Conservation (phyloP, 2,329 filamentous ascomycete species). For the Metarhizium guizhouense region DNA sequence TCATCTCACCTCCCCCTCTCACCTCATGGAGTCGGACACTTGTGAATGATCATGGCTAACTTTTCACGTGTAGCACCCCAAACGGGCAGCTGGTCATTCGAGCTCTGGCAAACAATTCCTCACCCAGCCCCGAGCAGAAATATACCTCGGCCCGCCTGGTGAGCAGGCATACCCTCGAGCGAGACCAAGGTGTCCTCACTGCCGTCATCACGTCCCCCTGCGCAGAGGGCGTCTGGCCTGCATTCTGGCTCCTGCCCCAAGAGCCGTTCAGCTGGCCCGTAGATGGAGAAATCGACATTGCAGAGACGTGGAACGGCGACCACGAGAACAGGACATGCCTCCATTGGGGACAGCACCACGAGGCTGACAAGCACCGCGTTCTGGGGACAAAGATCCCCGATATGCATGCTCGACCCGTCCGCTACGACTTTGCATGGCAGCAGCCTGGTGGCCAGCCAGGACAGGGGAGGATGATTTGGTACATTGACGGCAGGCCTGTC, state of each 20-base stretch:
- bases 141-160: slow-evolving; percentile 49
- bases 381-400: slow-evolving; percentile 39
- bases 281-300: slow-evolving; percentile 52
- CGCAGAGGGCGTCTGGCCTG: slow-evolving; percentile 50
- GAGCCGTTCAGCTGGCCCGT: slow-evolving; percentile 51
- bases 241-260: slow-evolving; percentile 50
- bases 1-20: not conserved
- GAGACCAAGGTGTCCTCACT: slow-evolving; percentile 42
- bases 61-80: slow-evolving; percentile 25
- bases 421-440: slow-evolving; percentile 49
- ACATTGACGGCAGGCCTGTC: slow-evolving; percentile 45
- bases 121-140: slow-evolving; percentile 27
- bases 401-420: slow-evolving; percentile 36
- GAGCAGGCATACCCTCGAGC: slow-evolving; percentile 39
- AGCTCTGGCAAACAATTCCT: slow-evolving; percentile 31
- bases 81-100: slow-evolving; percentile 43
- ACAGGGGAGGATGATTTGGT: slow-evolving; percentile 46
- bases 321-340: slow-evolving; percentile 45
- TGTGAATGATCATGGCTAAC: not conserved
- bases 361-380: slow-evolving; percentile 48
- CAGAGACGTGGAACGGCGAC: slow-evolving; percentile 53
- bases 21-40: not conserved
- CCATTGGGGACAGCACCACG: slow-evolving; percentile 49
- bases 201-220: slow-evolving; percentile 43
- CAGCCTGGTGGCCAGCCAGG: slow-evolving; percentile 32